Percentiles rank a stretch among this genome's conserved stretches.
Evolutionary conservation across 1,139 yeast genomes (phyloP).

Genomic region (Debaryomyces singareniensis): DNA sequence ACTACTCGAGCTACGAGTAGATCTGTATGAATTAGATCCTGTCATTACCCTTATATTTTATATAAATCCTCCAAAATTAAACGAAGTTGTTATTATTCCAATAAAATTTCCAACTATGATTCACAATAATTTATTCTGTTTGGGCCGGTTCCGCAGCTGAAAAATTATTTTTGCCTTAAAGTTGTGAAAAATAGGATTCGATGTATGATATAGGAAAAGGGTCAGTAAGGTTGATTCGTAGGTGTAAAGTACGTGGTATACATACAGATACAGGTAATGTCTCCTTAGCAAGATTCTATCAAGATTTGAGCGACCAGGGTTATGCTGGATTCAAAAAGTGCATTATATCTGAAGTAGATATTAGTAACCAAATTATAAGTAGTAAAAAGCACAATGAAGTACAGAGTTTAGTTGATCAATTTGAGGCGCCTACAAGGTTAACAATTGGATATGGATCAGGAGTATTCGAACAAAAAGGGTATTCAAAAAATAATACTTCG

Average conservation of each 20-base stretch:
- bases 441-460: slow-evolving; percentile 96
- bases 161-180: too few species aligned
- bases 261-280: slow-evolving; percentile 4
- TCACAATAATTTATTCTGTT: neutral
- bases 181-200: too few species aligned
- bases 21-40: slow-evolving; percentile 56
- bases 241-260: too few species aligned
- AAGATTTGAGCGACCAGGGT: slow-evolving; percentile 24
- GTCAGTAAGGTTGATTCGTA: too few species aligned
- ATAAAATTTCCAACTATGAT: too few species aligned
- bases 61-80: too few species aligned
- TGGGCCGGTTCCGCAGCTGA: too few species aligned
- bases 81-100: too few species aligned
- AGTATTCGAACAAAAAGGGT: slow-evolving; percentile 73
- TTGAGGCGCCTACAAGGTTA: slow-evolving; percentile 63
- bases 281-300: slow-evolving; percentile 20
- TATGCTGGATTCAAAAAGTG: slow-evolving; percentile 20
- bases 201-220: too few species aligned
- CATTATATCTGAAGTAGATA: slow-evolving; percentile 18
- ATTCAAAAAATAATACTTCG: slow-evolving; percentile 32
- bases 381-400: slow-evolving; percentile 43
- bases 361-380: slow-evolving; percentile 47
- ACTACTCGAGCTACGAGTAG: slow-evolving; percentile 64
- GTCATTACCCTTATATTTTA: slow-evolving; percentile 4
- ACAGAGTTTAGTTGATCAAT: slow-evolving; percentile 45